A percentile compares a stretch with the other conserved stretches of the same genome.
These are phyloP conservation scores for Plasmopara halstedii DNA, from an alignment of 352 stramenopile genomes.

Conservation along the genomic window DNA sequence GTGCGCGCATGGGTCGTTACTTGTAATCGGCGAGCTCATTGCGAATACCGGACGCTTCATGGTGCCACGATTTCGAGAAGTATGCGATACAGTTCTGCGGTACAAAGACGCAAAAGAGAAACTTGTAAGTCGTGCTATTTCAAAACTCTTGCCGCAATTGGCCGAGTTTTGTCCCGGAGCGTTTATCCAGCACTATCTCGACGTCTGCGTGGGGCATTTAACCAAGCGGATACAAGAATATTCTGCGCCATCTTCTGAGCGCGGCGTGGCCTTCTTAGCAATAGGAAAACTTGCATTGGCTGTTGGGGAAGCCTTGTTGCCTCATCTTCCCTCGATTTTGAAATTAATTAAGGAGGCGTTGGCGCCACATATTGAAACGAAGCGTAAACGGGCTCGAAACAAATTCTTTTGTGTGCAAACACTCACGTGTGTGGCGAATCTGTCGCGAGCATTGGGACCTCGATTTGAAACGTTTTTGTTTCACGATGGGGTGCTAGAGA, in stretches of 20 bases:
- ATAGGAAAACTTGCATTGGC: constrained; percentile 90
- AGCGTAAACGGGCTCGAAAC: constrained; percentile 50
- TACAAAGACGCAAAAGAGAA: constrained; percentile 89
- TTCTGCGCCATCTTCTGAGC: constrained; percentile 40
- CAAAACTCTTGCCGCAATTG: constrained; percentile 89
- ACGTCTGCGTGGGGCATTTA: constrained; percentile 70
- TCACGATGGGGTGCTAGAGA: constrained; percentile 63
- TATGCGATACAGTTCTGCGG: constrained; percentile 90
- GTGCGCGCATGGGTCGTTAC: constrained; percentile 90
- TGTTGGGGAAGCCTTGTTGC: constrained; percentile 83
- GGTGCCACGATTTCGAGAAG: constrained; percentile 93
- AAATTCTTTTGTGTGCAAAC: constrained; percentile 81
- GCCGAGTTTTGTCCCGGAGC: constrained; percentile 88
- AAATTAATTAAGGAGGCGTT: constrained; percentile 70
- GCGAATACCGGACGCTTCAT: constrained; percentile 95
- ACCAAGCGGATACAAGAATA: constrained; percentile 74
- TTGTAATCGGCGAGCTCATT: constrained; percentile 93
- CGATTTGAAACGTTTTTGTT: constrained; percentile 69
- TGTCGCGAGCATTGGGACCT: constrained; percentile 54
- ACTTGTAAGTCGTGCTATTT: constrained; percentile 75
- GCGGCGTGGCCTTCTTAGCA: constrained; percentile 85
- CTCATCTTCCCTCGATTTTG: constrained; percentile 73
- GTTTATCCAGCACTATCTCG: constrained; percentile 92
- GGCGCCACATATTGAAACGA: constrained; percentile 30
- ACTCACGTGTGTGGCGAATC: constrained; percentile 68